phyloP scores from a whole-genome alignment of 495 filamentous ascomycete species.

The Melanomma pulvis-pyrius region DNA sequence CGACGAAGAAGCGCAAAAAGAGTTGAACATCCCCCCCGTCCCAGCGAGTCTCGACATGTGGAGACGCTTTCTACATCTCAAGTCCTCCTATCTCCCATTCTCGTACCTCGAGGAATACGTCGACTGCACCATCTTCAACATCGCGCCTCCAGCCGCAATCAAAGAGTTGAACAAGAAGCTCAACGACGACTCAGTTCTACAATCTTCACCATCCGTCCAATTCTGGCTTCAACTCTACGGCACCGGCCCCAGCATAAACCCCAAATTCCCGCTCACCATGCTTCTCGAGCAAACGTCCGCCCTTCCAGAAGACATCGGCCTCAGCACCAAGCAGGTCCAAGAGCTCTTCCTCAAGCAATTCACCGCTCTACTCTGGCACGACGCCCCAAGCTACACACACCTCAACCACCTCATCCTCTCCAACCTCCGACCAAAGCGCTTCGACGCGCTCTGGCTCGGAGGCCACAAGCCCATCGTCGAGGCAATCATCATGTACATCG shows the following conservation, averaged over 20 bases:
- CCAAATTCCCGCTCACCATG: background rate
- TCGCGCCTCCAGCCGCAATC: slow-evolving; percentile 4
- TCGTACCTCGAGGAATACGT: slow-evolving; percentile 12
- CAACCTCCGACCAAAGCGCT: background rate
- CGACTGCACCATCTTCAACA: slow-evolving; percentile 9
- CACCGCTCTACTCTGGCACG: slow-evolving; percentile 7
- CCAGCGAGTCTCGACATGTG: background rate
- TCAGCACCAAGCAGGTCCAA: slow-evolving; percentile 3
- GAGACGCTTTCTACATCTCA: background rate
- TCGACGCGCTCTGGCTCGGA: slow-evolving; percentile 1
- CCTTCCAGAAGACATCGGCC: background rate
- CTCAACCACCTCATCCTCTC: background rate
- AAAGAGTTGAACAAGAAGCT: slow-evolving; percentile 7
- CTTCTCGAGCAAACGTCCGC: background rate
- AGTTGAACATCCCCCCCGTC: slow-evolving; percentile 11
- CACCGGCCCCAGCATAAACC: background rate
- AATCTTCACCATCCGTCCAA: background rate
- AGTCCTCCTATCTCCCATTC: background rate
- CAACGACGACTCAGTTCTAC: background rate
- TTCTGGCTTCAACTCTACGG: slow-evolving; percentile 8
- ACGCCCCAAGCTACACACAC: background rate
- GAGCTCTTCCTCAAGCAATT: slow-evolving; percentile 2
- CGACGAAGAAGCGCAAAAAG: background rate
- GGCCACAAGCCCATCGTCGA: slow-evolving; percentile 28
- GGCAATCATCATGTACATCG: slow-evolving; percentile 26